Conservation (phyloP, 495 filamentous ascomycete species). For the Cercophora scortea region DNA sequence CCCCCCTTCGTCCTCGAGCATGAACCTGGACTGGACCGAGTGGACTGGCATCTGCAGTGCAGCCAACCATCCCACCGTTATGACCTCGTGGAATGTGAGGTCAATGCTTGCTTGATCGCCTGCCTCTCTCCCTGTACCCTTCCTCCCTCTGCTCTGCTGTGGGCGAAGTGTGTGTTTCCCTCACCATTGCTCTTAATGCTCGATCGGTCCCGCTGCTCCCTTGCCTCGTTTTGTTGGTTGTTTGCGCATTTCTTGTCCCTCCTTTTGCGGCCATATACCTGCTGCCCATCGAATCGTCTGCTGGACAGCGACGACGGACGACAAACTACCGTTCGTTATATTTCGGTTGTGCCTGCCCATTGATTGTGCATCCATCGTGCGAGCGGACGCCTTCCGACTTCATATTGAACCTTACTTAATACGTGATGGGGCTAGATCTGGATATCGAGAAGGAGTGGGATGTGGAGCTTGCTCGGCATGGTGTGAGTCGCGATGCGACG, state of each 20-base stretch:
- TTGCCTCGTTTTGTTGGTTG: not conserved
- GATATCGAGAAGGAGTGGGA: conserved; percentile 17
- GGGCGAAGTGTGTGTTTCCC: conserved; percentile 1
- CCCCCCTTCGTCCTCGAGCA: not conserved
- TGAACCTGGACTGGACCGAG: not conserved
- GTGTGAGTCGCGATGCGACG: not conserved
- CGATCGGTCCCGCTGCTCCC: not conserved
- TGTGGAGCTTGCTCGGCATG: conserved; percentile 10
- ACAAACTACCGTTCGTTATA: conserved; percentile 10
- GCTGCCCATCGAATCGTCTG: conserved; percentile 15
- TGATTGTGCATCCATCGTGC: no score
- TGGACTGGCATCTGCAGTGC: conserved; percentile 1
- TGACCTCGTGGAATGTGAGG: conserved; percentile 8
- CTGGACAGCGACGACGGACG: conserved; percentile 24
- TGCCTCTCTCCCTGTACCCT: not conserved
- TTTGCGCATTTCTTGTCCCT: conserved; percentile 1
- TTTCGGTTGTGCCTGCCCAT: not conserved
- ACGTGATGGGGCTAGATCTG: conserved; percentile 11
- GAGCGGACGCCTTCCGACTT: no score
- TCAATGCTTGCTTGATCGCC: conserved; percentile 7
- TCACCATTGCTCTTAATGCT: conserved; percentile 4
- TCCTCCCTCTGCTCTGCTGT: no score
- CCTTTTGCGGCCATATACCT: not conserved
- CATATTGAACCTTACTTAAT: not conserved
- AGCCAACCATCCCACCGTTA: conserved; percentile 1